Base-by-base conservation (phyloP, 805 yeast species). In the Wickerhamomyces ciferrii region DNA sequence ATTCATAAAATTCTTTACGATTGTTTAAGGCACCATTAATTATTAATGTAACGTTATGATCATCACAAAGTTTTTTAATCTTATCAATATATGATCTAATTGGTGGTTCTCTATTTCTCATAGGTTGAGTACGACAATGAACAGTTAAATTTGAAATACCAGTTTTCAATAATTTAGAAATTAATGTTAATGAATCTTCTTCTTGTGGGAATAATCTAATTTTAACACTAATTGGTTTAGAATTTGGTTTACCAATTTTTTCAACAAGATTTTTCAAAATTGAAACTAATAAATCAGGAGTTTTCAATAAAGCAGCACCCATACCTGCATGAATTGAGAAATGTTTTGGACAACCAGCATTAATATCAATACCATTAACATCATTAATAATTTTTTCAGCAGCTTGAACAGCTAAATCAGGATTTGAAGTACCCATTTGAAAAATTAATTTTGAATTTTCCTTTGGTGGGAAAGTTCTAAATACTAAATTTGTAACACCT, bases 331-430 rank as follows among this genome's bases (percentile, higher is more conserved):
- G 99, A 3, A 90, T 75, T 1, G 96, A 86, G 59, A 94, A 94
- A 54, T 90, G 97, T 62, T 92, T 94, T 3, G 99, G 99, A 67
- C 99, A 94, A 5, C 99, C 99, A 25, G 96, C 89, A 63, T 94
- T 94, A 48, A 94, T 75, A 62, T 94, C 99, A 5, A 94, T 85
- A 9, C 96, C 98, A 52, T 81, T 90, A 3, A 94, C 98, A 63
- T 94, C 98, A 1, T 72, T 60, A 9, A 91, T 88, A 3, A 94
- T 87, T 39, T 83, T 73, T 44, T 76, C 68, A 0, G 96, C 97
- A 1, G 97, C 99, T 50, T 84, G 70, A 1, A 90, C 96, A 0
- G 99, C 99, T 19, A 90, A 66, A 0, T 80, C 84, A 0, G 98
- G 82, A 51, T 81, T 76, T 0, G 96, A 75, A 0, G 97, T 84